phyloP scores from a whole-genome alignment of 257 asterid genomes.

The Fraxinus pennsylvanica region DNA sequence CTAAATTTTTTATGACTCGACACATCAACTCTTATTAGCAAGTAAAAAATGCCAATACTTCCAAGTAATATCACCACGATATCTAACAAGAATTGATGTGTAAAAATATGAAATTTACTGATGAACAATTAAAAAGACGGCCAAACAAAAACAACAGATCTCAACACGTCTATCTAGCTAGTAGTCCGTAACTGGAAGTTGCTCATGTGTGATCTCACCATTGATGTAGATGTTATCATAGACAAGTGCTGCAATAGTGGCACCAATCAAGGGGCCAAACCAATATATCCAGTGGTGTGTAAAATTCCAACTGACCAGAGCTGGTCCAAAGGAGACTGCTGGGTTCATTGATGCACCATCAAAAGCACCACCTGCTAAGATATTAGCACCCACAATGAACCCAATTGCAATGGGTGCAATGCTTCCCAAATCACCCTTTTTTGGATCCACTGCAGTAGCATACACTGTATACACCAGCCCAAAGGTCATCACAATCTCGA shows the following conservation, averaged over 20 bases:
- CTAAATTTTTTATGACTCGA: no score
- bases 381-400: slow-evolving; percentile 47
- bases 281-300: slow-evolving; percentile 49
- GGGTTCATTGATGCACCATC: slow-evolving; percentile 55
- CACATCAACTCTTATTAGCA: neutral
- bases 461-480: slow-evolving; percentile 52
- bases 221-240: neutral
- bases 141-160: neutral
- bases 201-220: neutral
- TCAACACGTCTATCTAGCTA: neutral
- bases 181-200: neutral
- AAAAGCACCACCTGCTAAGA: slow-evolving; percentile 46
- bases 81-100: no score
- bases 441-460: slow-evolving; percentile 51
- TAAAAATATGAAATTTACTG: no score
- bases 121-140: no score
- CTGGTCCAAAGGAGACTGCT: slow-evolving; percentile 51
- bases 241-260: neutral
- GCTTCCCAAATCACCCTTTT: slow-evolving; percentile 38
- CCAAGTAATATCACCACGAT: neutral
- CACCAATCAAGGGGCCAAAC: slow-evolving; percentile 46
- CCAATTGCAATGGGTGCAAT: slow-evolving; percentile 55
- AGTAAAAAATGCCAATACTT: neutral
- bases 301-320: slow-evolving; percentile 43
- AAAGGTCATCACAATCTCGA: slow-evolving; percentile 49